Percentiles rank a stretch among this genome's conserved stretches.
Evolutionary conservation across 306 rosid genomes (phyloP).

Genomic region (Cicer judaicum): DNA sequence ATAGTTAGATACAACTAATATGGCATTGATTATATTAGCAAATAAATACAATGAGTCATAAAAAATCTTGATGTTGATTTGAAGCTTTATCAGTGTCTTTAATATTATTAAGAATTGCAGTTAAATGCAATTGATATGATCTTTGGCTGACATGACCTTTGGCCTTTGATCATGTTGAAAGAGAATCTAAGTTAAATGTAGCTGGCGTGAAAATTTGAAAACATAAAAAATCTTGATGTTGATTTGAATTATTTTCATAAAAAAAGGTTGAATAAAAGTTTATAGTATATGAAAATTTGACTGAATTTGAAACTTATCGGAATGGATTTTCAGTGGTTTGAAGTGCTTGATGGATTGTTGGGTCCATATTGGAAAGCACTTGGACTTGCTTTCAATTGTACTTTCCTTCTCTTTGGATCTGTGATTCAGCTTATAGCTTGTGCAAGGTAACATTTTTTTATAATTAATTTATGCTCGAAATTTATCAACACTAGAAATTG

Average conservation of each 20-base stretch:
- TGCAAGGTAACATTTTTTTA: constrained; percentile 65
- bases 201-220: neutral
- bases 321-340: constrained; percentile 83
- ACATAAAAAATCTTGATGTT: neutral
- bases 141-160: neutral
- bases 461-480: neutral
- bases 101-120: no score
- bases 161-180: no score
- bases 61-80: no score
- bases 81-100: no score
- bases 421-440: constrained; percentile 99
- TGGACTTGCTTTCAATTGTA: constrained; percentile 96
- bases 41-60: no score
- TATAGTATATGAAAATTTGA: neutral
- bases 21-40: no score
- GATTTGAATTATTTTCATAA: neutral
- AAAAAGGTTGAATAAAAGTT: neutral
- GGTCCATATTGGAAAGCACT: constrained; percentile 94
- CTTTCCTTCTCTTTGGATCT: constrained; percentile 96
- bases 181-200: no score
- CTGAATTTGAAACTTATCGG: constrained; percentile 33
- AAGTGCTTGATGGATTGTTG: constrained; percentile 92
- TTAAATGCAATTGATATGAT: no score
- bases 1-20: neutral
- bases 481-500: constrained; percentile 15